These are phyloP conservation scores for Umbellularia californica DNA, from an alignment of 164 flowering plant species.

Conservation along the genomic window DNA sequence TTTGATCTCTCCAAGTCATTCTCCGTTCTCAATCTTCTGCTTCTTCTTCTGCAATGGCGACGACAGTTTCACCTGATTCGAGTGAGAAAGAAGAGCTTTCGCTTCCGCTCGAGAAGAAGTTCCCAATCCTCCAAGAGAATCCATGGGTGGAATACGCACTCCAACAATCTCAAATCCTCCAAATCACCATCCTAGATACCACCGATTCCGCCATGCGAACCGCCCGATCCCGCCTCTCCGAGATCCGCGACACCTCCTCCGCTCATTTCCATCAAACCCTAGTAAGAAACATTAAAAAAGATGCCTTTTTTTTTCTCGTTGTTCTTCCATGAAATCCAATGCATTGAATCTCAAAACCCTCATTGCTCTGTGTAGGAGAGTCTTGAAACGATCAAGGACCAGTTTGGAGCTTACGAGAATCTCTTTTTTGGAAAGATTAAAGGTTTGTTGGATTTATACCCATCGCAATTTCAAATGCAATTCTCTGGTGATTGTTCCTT, in stretches of 20 bases:
- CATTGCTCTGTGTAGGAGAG: slow-evolving; percentile 35
- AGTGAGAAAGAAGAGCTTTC: background rate
- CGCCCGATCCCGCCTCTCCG: slow-evolving; percentile 57
- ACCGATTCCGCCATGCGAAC: slow-evolving; percentile 39
- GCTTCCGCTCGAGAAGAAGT: background rate
- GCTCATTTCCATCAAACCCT: slow-evolving; percentile 62
- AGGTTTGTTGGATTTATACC: slow-evolving; percentile 34
- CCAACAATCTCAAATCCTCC: slow-evolving; percentile 47
- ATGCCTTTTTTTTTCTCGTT: background rate
- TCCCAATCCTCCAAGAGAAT: slow-evolving; percentile 12
- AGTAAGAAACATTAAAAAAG: slow-evolving; percentile 25
- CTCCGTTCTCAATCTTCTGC: background rate
- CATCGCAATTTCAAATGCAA: background rate
- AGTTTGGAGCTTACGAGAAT: slow-evolving; percentile 53
- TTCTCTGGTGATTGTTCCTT: background rate
- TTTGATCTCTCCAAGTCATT: too few relatives aligned
- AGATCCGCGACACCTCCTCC: slow-evolving; percentile 55
- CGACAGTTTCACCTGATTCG: slow-evolving; percentile 9
- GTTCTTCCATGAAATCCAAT: background rate
- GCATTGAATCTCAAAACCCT: background rate
- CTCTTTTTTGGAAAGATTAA: slow-evolving; percentile 55
- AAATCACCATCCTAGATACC: slow-evolving; percentile 36
- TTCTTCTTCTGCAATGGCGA: slow-evolving; percentile 2
- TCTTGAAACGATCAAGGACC: slow-evolving; percentile 46
- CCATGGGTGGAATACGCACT: slow-evolving; percentile 72